Evolutionary conservation across 208 protist genomes (phyloP).

Genomic region (Phytomonas sp.): DNA sequence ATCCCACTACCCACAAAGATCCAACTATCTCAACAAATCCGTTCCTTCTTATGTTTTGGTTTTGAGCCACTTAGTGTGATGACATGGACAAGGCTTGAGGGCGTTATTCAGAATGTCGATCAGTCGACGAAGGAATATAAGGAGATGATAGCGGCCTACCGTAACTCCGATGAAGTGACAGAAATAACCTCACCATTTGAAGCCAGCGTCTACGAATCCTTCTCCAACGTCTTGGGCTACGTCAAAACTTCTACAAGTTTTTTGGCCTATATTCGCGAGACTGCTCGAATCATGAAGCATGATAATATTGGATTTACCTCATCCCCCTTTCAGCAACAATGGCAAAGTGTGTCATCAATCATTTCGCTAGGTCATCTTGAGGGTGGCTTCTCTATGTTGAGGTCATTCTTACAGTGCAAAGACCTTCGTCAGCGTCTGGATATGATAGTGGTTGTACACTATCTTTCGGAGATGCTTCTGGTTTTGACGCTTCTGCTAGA

Average conservation of each 20-base stretch:
- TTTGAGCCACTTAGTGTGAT: constrained; percentile 79
- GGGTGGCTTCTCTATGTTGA: constrained; percentile 55
- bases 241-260: constrained; percentile 52
- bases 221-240: constrained; percentile 50
- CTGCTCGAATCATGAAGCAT: constrained; percentile 39
- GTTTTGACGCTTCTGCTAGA: constrained; percentile 64
- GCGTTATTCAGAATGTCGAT: constrained; percentile 31
- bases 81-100: constrained; percentile 32
- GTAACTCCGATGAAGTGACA: constrained; percentile 48
- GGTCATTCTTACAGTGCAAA: constrained; percentile 46
- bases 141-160: constrained; percentile 48
- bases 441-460: constrained; percentile 38
- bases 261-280: constrained; percentile 62
- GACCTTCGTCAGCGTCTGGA: constrained; percentile 57
- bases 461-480: constrained; percentile 72
- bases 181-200: constrained; percentile 58
- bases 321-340: constrained; percentile 57
- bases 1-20: constrained; percentile 75
- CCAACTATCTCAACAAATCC: constrained; percentile 65
- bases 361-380: constrained; percentile 67
- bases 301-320: constrained; percentile 26
- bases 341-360: constrained; percentile 63
- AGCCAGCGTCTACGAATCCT: constrained; percentile 32
- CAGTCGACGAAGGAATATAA: constrained; percentile 51
- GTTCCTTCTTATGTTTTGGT: constrained; percentile 69